Evolutionary conservation across 225 moss, liverwort and hornwort species (phyloP).

Genomic region (Anthoceros angustus): DNA sequence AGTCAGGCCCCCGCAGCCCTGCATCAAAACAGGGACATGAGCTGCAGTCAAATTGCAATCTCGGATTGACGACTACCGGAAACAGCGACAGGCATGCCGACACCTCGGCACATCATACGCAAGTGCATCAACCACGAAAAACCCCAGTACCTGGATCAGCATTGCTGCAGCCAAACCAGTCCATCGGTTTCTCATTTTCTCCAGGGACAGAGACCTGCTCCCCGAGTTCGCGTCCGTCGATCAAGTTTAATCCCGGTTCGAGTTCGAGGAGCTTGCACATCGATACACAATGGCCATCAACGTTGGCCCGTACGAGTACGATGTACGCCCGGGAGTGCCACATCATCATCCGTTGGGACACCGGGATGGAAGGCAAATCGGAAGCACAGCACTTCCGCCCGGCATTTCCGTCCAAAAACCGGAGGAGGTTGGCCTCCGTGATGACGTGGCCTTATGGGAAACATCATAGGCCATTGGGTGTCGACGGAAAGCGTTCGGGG

Average conservation of each 20-base stretch:
- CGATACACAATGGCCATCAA: too few relatives aligned
- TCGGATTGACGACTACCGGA: not conserved
- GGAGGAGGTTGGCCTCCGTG: too few relatives aligned
- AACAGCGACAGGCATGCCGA: not conserved
- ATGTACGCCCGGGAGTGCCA: too few relatives aligned
- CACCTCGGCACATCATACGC: not conserved
- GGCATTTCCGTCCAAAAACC: too few relatives aligned
- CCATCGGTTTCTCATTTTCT: conserved; percentile 37
- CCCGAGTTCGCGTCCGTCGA: not conserved
- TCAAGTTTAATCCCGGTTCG: not conserved
- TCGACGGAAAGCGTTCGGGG: too few relatives aligned
- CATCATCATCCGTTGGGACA: too few relatives aligned
- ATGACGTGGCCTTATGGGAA: too few relatives aligned
- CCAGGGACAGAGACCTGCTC: not conserved
- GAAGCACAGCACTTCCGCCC: too few relatives aligned
- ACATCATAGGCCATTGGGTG: too few relatives aligned
- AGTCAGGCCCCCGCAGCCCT: conserved; percentile 71
- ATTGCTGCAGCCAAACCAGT: conserved; percentile 71
- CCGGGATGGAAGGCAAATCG: too few relatives aligned
- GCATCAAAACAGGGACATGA: conserved; percentile 1
- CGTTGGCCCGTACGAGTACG: too few relatives aligned
- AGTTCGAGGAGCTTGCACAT: too few relatives aligned
- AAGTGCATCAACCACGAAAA: not conserved
- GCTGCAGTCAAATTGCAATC: not conserved
- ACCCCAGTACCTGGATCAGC: conserved; percentile 50